Percentiles rank a stretch among this genome's conserved stretches.
phyloP scores from a whole-genome alignment of 306 rosid species.

The Casuarina equisetifolia region DNA sequence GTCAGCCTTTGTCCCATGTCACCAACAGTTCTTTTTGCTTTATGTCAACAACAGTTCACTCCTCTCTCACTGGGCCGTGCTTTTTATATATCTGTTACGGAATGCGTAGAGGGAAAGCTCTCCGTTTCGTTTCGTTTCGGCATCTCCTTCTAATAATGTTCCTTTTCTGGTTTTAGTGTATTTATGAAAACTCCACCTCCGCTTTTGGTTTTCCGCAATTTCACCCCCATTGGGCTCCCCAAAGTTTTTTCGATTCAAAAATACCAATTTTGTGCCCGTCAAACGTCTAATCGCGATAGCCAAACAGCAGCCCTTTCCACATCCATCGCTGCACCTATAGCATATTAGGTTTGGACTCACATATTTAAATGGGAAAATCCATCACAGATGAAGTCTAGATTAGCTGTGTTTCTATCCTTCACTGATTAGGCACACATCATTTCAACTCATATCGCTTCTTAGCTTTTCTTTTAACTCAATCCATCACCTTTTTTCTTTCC shows the following conservation, averaged over 20 bases:
- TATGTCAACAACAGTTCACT: constrained; percentile 11
- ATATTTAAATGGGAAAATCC: no score
- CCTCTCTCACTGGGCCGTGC: constrained; percentile 24
- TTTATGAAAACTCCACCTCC: not conserved
- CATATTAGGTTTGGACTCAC: not conserved
- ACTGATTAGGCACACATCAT: no score
- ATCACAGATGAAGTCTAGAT: no score
- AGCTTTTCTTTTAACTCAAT: no score
- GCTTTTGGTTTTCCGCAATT: not conserved
- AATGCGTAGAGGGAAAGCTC: constrained; percentile 11
- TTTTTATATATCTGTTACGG: not conserved
- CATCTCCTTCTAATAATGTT: not conserved
- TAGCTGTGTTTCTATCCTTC: no score
- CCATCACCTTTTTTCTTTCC: no score
- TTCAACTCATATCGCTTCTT: no score
- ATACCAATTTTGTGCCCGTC: not conserved
- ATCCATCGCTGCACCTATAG: not conserved
- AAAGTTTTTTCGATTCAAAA: no score
- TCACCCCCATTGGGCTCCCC: not conserved
- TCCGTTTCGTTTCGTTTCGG: not conserved
- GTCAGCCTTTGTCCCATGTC: not conserved
- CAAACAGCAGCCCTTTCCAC: not conserved
- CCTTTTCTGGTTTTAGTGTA: constrained; percentile 1
- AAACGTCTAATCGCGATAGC: not conserved
- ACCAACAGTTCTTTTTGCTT: not conserved